A percentile compares a stretch with the other conserved stretches of the same genome.
Evolutionary conservation across 2,329 filamentous ascomycete genomes (phyloP).

Genomic region (Alternaria rosae): DNA sequence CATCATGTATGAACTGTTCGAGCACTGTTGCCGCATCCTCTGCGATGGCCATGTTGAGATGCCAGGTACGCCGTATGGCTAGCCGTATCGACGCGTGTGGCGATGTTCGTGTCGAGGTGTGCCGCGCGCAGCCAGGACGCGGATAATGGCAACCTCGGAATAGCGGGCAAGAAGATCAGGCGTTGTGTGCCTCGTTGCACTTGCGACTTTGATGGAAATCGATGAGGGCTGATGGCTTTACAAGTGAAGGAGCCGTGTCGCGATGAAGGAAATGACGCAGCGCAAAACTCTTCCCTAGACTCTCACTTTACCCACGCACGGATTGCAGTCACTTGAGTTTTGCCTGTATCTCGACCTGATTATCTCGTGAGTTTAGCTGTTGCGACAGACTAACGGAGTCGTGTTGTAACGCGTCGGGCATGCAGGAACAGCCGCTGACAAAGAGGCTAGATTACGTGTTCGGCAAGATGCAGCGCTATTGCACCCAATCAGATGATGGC

Average conservation of each 20-base stretch:
- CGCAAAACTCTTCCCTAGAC: not conserved
- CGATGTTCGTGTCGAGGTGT: not conserved
- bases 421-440: slow-evolving; percentile 19
- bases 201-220: slow-evolving; percentile 25
- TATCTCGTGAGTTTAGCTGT: not conserved
- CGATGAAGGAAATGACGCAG: slow-evolving; percentile 9
- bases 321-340: not conserved
- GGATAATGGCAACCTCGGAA: not conserved
- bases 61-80: not conserved
- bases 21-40: slow-evolving; percentile 74
- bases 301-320: not conserved
- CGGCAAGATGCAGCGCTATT: slow-evolving; percentile 29
- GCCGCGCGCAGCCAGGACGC: not conserved
- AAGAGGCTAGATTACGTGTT: slow-evolving; percentile 37
- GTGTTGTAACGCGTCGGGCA: slow-evolving; percentile 4
- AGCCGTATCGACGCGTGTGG: not conserved
- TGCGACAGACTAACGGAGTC: slow-evolving; percentile 2
- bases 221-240: slow-evolving; percentile 26
- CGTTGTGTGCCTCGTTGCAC: not conserved
- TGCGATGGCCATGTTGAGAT: slow-evolving; percentile 45
- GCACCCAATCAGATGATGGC: slow-evolving; percentile 31
- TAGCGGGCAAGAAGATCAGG: not conserved
- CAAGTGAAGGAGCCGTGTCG: slow-evolving; percentile 16
- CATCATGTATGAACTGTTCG: slow-evolving; percentile 78
- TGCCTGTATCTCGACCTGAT: not conserved